phyloP scores from a whole-genome alignment of 2,329 filamentous ascomycete genomes.

The Microdochium paspali region DNA sequence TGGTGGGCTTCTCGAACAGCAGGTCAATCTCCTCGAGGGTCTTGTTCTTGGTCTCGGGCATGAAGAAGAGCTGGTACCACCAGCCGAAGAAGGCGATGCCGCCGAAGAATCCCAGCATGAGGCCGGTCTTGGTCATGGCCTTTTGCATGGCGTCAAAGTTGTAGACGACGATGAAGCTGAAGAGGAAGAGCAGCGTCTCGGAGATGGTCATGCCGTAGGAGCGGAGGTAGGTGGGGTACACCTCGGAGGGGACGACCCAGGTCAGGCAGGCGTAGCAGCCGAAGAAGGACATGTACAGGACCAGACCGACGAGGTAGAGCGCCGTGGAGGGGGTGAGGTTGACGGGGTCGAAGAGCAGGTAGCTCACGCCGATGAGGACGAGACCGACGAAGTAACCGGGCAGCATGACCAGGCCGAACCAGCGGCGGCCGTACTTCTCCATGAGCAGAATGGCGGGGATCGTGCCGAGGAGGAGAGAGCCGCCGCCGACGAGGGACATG shows the following conservation, averaged over 20 bases:
- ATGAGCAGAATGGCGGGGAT: conserved; percentile 62
- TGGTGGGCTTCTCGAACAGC: conserved; percentile 54
- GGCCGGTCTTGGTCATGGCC: conserved; percentile 56
- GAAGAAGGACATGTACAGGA: conserved; percentile 61
- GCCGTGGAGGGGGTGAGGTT: conserved; percentile 42
- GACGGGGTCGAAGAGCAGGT: conserved; percentile 40
- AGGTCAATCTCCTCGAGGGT: conserved; percentile 62
- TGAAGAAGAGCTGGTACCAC: conserved; percentile 65
- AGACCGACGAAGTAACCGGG: conserved; percentile 64
- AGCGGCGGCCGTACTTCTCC: conserved; percentile 63
- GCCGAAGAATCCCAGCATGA: conserved; percentile 63
- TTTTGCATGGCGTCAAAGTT: conserved; percentile 64
- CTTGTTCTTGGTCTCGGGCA: conserved; percentile 66
- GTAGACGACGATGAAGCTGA: conserved; percentile 65
- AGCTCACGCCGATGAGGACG: conserved; percentile 54
- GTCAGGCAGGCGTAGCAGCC: conserved; percentile 56
- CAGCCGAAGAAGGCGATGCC: conserved; percentile 63
- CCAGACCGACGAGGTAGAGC: conserved; percentile 57
- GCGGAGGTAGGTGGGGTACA: conserved; percentile 64
- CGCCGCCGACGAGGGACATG: conserved; percentile 67
- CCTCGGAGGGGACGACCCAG: conserved; percentile 59
- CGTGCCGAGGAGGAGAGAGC: conserved; percentile 55
- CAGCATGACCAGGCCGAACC: conserved; percentile 66
- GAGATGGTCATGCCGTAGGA: conserved; percentile 67
- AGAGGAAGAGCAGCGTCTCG: conserved; percentile 59